phyloP scores from a whole-genome alignment of 2,329 filamentous ascomycete genomes.

The Paecilomyces variotii region DNA sequence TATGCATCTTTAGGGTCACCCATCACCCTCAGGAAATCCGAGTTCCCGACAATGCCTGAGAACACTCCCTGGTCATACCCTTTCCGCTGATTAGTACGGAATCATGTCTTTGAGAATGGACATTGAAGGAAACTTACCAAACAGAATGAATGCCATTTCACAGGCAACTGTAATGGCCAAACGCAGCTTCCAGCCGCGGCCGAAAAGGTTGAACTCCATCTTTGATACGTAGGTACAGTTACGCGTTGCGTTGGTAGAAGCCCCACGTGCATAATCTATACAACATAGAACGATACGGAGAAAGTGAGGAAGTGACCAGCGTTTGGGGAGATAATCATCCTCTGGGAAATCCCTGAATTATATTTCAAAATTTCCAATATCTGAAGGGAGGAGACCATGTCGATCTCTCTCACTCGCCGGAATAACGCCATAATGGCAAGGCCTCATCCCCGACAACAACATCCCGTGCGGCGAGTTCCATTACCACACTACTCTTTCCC shows the following conservation, averaged over 20 bases:
- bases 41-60: constrained; percentile 39
- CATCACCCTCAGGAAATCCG: constrained; percentile 37
- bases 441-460: background rate
- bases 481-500: background rate
- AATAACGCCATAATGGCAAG: background rate
- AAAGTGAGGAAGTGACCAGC: background rate
- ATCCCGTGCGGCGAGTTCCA: background rate
- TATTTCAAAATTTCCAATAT: background rate
- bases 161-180: constrained; percentile 6
- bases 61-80: constrained; percentile 46
- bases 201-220: constrained; percentile 5
- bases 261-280: background rate
- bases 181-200: constrained; percentile 4
- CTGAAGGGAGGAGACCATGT: background rate
- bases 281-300: background rate
- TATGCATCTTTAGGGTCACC: constrained; percentile 28
- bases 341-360: background rate
- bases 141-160: constrained; percentile 6
- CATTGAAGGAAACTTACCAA: background rate
- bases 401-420: background rate
- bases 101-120: too few relatives aligned
- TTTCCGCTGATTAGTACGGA: background rate
- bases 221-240: background rate
- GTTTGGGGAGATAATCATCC: background rate
- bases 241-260: background rate